Percentiles rank a stretch among this genome's conserved stretches.
These are phyloP conservation scores for Cadophora sp. DNA, from an alignment of 2,329 filamentous ascomycete genomes.

Conservation along the genomic window DNA sequence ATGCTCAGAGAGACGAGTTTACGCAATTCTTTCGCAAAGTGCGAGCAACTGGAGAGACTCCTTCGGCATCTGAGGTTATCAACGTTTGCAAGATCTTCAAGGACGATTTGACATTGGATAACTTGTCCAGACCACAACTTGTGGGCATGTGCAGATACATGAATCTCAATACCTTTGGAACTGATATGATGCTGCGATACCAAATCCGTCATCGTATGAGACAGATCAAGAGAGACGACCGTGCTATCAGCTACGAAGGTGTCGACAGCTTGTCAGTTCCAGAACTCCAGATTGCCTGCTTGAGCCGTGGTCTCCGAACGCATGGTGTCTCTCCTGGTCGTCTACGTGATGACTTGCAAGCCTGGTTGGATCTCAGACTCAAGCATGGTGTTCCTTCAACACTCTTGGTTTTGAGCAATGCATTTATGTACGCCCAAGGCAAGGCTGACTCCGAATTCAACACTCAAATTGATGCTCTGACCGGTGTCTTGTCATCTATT, in stretches of 20 bases:
- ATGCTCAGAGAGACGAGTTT: constrained; percentile 92
- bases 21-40: constrained; percentile 97
- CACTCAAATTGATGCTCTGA: constrained; percentile 90
- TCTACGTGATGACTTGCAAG: constrained; percentile 86
- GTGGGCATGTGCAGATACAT: constrained; percentile 99
- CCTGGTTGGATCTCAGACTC: constrained; percentile 92
- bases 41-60: constrained; percentile 86
- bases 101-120: constrained; percentile 96
- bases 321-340: constrained; percentile 89
- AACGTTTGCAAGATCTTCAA: constrained; percentile 99
- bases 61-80: constrained; percentile 90
- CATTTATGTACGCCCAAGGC: constrained; percentile 92
- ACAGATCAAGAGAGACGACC: constrained; percentile 98
- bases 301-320: constrained; percentile 89
- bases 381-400: constrained; percentile 97
- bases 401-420: constrained; percentile 92
- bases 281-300: constrained; percentile 91
- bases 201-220: constrained; percentile 97
- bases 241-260: constrained; percentile 91
- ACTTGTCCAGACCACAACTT: constrained; percentile 91
- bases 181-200: constrained; percentile 97
- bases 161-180: constrained; percentile 96
- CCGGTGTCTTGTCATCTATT: constrained; percentile 90
- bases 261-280: constrained; percentile 91
- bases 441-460: constrained; percentile 79